These are phyloP conservation scores for Primulina eburnea DNA, from an alignment of 257 asterid species.

Conservation along the genomic window DNA sequence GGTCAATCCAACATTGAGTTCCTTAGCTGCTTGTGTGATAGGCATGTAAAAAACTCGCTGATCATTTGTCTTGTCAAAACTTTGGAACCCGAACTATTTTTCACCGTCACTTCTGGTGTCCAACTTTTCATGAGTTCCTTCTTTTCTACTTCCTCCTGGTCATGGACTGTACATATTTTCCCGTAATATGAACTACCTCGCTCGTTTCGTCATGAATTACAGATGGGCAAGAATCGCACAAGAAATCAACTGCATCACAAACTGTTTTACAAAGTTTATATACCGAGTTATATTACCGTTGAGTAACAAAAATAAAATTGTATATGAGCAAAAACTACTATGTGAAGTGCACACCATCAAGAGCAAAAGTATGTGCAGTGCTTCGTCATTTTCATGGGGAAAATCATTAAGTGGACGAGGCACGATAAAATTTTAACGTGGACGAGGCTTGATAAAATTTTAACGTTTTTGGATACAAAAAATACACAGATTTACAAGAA, in stretches of 20 bases:
- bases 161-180: neutral
- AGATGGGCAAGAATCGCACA: constrained; percentile 16
- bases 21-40: constrained; percentile 70
- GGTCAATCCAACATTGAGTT: constrained; percentile 76
- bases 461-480: no score
- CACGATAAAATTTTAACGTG: no score
- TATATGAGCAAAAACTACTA: no score
- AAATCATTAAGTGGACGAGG: no score
- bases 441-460: no score
- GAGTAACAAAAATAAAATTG: no score
- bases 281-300: no score
- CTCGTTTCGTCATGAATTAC: constrained; percentile 27
- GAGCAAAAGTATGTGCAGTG: no score
- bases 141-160: constrained; percentile 19
- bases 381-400: no score
- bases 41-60: constrained; percentile 74
- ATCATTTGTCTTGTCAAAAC: constrained; percentile 42
- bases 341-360: no score
- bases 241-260: constrained; percentile 27
- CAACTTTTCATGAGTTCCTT: constrained; percentile 9
- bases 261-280: no score
- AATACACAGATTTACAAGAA: no score
- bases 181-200: constrained; percentile 19
- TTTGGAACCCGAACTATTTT: constrained; percentile 20
- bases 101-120: constrained; percentile 10